Evolutionary conservation across 208 protist genomes (phyloP).

Genomic region (Trypanosoma boissoni): DNA sequence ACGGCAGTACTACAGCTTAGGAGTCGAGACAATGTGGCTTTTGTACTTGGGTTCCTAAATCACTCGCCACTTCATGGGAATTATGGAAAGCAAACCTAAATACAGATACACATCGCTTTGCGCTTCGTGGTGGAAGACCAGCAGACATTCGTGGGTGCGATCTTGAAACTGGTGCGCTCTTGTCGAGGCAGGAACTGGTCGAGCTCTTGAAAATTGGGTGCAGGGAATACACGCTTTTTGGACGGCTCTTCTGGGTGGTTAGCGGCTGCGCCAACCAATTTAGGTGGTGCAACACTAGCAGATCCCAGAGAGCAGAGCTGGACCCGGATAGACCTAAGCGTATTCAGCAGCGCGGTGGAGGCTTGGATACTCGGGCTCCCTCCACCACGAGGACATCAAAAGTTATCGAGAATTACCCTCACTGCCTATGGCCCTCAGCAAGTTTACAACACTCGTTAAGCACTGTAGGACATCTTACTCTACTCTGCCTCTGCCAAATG

Average conservation of each 20-base stretch:
- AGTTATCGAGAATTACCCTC: neutral
- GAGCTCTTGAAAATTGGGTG: neutral
- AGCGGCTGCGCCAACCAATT: neutral
- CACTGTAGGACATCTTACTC: neutral
- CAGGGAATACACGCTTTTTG: neutral
- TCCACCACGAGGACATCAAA: neutral
- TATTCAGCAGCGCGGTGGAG: neutral
- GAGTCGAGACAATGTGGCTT: neutral
- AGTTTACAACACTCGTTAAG: neutral
- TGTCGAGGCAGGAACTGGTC: neutral
- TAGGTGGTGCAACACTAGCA: neutral
- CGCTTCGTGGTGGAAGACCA: neutral
- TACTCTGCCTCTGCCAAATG: neutral
- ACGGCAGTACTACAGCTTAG: neutral
- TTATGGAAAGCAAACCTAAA: neutral
- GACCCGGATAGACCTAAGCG: neutral
- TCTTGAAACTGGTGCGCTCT: neutral
- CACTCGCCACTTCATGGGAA: neutral
- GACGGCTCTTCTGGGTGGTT: neutral
- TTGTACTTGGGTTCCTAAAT: neutral
- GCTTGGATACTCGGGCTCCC: neutral
- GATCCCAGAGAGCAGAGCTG: neutral
- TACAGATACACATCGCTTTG: neutral
- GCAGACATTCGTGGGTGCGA: neutral
- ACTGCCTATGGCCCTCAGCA: neutral